Base-by-base conservation (phyloP, 129 eudicot species). In the Escallonia herrerae region DNA sequence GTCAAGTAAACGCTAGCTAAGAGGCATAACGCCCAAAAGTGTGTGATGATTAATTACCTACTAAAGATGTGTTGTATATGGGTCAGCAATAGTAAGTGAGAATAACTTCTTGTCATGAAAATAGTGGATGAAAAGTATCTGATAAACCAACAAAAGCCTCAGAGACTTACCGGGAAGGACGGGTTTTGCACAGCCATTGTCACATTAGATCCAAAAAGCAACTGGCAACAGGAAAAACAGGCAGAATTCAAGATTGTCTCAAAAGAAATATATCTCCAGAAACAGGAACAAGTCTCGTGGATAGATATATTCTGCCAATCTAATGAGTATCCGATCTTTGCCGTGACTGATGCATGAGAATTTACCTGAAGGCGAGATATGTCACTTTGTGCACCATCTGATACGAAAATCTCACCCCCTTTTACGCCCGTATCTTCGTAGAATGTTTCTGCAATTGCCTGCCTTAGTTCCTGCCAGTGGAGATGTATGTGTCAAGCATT, bases 371-470 rank as follows among this genome's bases (percentile, higher is more conserved):
- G 63, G 49, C 83, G 80, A 43, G 83, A 65, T 5, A 82, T 77
- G 71, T 82, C 83, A 37, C 78, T 51, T 41, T 82, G 77, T 51
- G 87, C 80, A 56, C 87, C 87, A 58, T 82, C 87, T 46, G 87
- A 73, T 47, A 81, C 72, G 62, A 81, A 81, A 6, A 77, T 57
- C 43, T 81, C 83, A 2, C 49, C 40, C 7, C 39, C 64, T 4
- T 66, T 46, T 39, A 81, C 64, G 1, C 72, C 75, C 47, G 53
- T 40, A 49, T 74, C 65, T 56, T 39, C 15, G 50, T 81, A 81
- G 5, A 73, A 68, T 73, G 67, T 69, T 41, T 73, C 73, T 39
- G 80, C 82, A 51, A 81, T 77, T 58, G 79, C 76, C 60, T 65
- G 33, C 33, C 82, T 77, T 44, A 81, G 65, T 49, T 72, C 74